A percentile compares a stretch with the other conserved stretches of the same genome.
These are phyloP conservation scores for Pseudopyrenochaeta lycopersici DNA, from an alignment of 2,329 filamentous ascomycete genomes.

Conservation along the genomic window DNA sequence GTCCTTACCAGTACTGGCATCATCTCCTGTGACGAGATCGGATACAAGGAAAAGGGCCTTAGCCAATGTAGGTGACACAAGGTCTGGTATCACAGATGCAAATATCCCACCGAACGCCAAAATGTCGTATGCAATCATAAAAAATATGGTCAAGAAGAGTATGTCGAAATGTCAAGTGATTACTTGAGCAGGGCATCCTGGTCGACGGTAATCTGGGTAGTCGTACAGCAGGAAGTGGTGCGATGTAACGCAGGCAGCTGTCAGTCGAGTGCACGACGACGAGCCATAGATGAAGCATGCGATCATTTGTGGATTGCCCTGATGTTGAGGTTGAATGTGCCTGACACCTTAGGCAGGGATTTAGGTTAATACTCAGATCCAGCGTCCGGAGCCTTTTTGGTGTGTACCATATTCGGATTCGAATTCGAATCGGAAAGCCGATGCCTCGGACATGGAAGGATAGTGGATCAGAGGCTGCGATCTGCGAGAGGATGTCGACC, in stretches of 20 bases:
- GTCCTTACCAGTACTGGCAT: constrained; percentile 1
- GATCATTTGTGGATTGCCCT: neutral
- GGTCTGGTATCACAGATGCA: constrained; percentile 50
- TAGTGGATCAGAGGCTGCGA: constrained; percentile 46
- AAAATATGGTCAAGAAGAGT: constrained; percentile 35
- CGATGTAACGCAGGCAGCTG: constrained; percentile 16
- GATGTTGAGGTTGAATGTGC: neutral
- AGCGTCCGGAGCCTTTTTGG: constrained; percentile 23
- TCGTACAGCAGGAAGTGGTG: constrained; percentile 19
- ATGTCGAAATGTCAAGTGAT: constrained; percentile 24
- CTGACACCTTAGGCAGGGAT: neutral
- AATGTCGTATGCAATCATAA: constrained; percentile 42
- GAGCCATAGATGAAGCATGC: constrained; percentile 1
- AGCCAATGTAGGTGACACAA: constrained; percentile 45
- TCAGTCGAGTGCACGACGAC: constrained; percentile 9
- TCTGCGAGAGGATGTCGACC: constrained; percentile 37
- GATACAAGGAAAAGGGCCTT: constrained; percentile 25
- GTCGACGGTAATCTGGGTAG: constrained; percentile 1
- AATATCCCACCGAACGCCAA: constrained; percentile 38
- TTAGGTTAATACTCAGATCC: constrained; percentile 22
- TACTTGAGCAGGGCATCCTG: constrained; percentile 16
- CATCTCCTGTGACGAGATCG: constrained; percentile 7
- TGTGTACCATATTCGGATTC: constrained; percentile 33
- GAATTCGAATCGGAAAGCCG: constrained; percentile 48
- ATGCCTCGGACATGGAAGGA: constrained; percentile 49